Evolutionary conservation across 2,329 filamentous ascomycete species (phyloP).

Genomic region (Colletotrichum navitas): DNA sequence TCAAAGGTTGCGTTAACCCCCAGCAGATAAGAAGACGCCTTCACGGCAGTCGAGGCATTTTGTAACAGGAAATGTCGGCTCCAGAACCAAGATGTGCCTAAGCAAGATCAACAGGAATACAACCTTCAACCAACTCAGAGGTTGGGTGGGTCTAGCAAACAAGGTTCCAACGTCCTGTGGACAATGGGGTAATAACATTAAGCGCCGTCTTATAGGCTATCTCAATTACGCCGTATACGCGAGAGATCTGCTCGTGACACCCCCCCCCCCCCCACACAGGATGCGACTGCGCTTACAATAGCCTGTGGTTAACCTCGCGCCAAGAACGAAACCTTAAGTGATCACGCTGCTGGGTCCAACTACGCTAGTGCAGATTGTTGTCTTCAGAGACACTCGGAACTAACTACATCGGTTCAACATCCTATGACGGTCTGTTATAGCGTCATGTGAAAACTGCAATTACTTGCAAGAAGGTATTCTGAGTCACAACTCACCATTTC

Average conservation of each 20-base stretch:
- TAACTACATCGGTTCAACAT: conserved; percentile 16
- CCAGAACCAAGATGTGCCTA: too few relatives aligned
- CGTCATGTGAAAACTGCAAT: conserved; percentile 24
- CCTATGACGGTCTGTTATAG: neutral
- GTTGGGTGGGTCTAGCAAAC: neutral
- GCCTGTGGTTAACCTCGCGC: neutral
- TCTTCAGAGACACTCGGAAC: conserved; percentile 1
- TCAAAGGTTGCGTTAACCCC: neutral
- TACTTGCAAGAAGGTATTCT: conserved; percentile 17
- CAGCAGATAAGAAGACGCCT: neutral
- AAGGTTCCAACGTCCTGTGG: neutral
- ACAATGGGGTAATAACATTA: neutral
- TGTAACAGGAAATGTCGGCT: neutral
- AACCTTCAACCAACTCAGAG: neutral
- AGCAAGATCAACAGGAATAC: too few relatives aligned
- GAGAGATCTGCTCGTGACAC: neutral
- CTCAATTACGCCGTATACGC: too few relatives aligned
- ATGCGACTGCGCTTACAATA: neutral
- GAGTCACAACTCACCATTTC: conserved; percentile 20
- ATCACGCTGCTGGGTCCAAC: neutral
- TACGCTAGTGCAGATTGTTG: neutral
- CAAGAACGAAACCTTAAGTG: neutral
- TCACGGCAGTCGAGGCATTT: neutral
- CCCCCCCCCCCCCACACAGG: neutral
- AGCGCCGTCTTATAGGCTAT: neutral